Percentiles rank a stretch among this genome's conserved stretches.
Conservation (phyloP, 2,329 filamentous ascomycete genomes). For the Botrytis aclada region DNA sequence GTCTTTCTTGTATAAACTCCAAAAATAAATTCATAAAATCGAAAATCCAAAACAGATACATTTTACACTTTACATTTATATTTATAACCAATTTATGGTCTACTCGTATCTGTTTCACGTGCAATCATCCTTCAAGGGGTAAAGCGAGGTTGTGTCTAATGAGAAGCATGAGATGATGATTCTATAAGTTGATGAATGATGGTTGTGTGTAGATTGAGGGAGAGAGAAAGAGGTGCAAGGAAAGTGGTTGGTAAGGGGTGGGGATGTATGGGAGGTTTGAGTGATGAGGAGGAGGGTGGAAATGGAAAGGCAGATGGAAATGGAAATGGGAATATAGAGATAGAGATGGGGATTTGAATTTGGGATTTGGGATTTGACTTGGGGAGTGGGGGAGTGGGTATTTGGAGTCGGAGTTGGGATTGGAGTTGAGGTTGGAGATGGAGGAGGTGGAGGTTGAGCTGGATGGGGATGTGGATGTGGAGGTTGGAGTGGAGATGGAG, state of each 20-base stretch:
- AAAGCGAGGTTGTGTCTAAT: background rate
- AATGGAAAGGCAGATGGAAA: background rate
- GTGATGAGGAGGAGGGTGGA: no score
- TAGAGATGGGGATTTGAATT: background rate
- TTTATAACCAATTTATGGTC: background rate
- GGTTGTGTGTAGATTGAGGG: background rate
- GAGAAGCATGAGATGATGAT: background rate
- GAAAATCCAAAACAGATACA: background rate
- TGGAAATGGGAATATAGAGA: background rate
- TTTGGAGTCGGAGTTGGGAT: no score
- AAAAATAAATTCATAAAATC: background rate
- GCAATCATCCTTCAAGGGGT: background rate
- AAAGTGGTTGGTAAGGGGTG: background rate
- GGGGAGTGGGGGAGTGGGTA: no score
- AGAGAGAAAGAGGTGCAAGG: background rate
- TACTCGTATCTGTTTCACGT: background rate
- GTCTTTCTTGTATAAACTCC: conserved; percentile 8
- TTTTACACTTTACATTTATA: background rate
- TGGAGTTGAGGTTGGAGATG: no score
- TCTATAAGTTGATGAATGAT: background rate
- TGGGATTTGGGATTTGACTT: no score
- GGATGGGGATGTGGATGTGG: no score
- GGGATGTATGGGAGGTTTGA: background rate
- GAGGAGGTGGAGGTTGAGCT: no score
- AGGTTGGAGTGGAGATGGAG: no score